These are phyloP conservation scores for Stagonosporopsis chrysanthemi DNA, from an alignment of 2,329 filamentous ascomycete genomes.

Conservation along the genomic window DNA sequence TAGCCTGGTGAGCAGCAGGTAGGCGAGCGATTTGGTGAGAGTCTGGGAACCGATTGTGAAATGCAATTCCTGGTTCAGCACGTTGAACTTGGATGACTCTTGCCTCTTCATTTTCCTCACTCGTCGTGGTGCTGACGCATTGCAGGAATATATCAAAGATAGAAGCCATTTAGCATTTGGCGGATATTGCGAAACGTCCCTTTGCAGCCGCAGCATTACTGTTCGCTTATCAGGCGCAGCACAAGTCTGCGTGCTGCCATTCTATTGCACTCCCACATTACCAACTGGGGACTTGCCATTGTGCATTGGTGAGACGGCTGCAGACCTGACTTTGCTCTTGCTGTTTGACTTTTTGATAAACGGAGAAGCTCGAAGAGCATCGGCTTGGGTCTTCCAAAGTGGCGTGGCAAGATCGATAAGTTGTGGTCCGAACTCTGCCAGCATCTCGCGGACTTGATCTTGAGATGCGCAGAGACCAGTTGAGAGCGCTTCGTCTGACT, in stretches of 20 bases:
- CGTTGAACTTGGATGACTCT: no score
- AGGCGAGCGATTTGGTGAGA: no score
- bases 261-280: background rate
- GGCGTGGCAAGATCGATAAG: conserved; percentile 22
- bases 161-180: background rate
- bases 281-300: background rate
- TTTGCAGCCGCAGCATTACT: conserved; percentile 1
- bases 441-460: conserved; percentile 12
- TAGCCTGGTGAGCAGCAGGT: no score
- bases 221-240: background rate
- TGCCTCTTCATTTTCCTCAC: no score
- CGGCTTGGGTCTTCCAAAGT: conserved; percentile 24
- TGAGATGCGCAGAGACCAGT: conserved; percentile 9
- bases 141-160: background rate
- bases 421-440: conserved; percentile 24
- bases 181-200: background rate
- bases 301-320: background rate
- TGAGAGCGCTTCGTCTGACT: background rate
- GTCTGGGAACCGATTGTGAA: no score
- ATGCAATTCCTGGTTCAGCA: no score
- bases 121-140: no score
- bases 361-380: conserved; percentile 7
- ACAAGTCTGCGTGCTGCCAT: background rate
- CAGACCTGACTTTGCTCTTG: background rate
- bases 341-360: conserved; percentile 1